Evolutionary conservation across 106 monocot genomes (phyloP).

Genomic region (Dendrobium officinale): DNA sequence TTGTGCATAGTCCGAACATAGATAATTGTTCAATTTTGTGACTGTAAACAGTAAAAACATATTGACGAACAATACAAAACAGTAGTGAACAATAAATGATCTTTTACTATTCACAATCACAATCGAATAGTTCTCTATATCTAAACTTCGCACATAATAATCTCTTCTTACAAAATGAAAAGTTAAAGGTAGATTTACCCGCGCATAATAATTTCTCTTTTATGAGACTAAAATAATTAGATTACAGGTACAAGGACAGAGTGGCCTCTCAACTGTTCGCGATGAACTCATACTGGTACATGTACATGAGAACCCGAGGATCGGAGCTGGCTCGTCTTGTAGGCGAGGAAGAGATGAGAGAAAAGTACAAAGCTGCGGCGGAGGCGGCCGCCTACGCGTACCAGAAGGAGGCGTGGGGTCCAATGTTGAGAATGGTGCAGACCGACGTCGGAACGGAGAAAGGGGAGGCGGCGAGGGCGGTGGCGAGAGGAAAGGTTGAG

Average conservation of each 20-base stretch:
- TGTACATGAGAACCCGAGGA: conserved; percentile 41
- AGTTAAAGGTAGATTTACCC: too few relatives aligned
- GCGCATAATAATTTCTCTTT: too few relatives aligned
- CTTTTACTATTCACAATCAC: too few relatives aligned
- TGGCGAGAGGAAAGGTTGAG: conserved; percentile 19
- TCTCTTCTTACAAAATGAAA: too few relatives aligned
- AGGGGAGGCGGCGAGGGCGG: background rate
- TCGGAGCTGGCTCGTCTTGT: conserved; percentile 36
- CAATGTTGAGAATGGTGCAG: conserved; percentile 19
- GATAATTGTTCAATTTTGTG: too few relatives aligned
- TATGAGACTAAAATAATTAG: too few relatives aligned
- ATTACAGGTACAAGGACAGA: conserved; percentile 14
- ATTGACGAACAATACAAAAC: too few relatives aligned
- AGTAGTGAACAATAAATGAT: too few relatives aligned
- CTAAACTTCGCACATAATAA: too few relatives aligned
- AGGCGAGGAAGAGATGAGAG: conserved; percentile 36
- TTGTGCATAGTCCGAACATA: too few relatives aligned
- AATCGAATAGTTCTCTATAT: too few relatives aligned
- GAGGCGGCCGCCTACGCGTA: conserved; percentile 45
- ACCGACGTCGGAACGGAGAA: background rate
- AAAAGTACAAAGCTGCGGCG: conserved; percentile 35
- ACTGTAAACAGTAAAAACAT: too few relatives aligned
- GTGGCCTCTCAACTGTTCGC: conserved; percentile 28
- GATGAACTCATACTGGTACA: conserved; percentile 53
- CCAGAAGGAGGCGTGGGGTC: conserved; percentile 30